A percentile compares a stretch with the other conserved stretches of the same genome.
Conservation (phyloP, 495 filamentous ascomycete species). For the Penicillium steckii region DNA sequence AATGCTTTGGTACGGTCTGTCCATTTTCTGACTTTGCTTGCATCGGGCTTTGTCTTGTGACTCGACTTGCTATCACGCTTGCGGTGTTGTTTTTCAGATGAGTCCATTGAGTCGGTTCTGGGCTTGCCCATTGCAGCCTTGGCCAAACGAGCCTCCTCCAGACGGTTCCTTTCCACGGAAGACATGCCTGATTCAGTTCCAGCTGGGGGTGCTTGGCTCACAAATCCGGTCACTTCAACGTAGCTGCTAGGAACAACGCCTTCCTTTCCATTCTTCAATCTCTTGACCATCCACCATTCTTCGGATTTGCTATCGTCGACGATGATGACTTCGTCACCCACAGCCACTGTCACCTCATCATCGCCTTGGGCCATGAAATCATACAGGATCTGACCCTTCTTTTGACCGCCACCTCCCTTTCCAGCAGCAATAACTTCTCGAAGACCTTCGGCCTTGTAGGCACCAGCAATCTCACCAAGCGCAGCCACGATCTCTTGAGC, state of each 20-base stretch:
- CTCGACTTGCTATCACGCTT: conserved; percentile 65
- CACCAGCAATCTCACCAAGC: conserved; percentile 86
- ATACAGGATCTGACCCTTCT: conserved; percentile 81
- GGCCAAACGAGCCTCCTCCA: conserved; percentile 77
- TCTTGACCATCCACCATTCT: conserved; percentile 97
- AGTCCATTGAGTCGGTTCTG: conserved; percentile 53
- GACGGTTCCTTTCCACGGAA: conserved; percentile 76
- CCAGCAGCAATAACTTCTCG: conserved; percentile 83
- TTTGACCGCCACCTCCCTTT: conserved; percentile 64
- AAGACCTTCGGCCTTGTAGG: conserved; percentile 77
- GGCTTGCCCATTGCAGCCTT: conserved; percentile 69
- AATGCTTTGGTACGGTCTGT: conserved; percentile 93
- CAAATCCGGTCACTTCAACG: conserved; percentile 75
- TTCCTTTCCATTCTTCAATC: conserved; percentile 85
- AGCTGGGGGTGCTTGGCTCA: conserved; percentile 41
- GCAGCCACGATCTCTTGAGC: conserved; percentile 87
- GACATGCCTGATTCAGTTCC: conserved; percentile 67
- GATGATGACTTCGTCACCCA: conserved; percentile 88
- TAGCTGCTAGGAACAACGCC: conserved; percentile 99
- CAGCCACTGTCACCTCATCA: conserved; percentile 90
- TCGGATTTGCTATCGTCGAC: conserved; percentile 89
- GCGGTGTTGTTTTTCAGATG: conserved; percentile 65
- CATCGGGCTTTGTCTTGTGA: conserved; percentile 68
- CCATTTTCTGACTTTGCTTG: conserved; percentile 83
- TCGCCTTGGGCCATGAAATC: conserved; percentile 96